Base-by-base conservation (phyloP, 148 eudicot genomes). In the Camellia granthamiana region DNA sequence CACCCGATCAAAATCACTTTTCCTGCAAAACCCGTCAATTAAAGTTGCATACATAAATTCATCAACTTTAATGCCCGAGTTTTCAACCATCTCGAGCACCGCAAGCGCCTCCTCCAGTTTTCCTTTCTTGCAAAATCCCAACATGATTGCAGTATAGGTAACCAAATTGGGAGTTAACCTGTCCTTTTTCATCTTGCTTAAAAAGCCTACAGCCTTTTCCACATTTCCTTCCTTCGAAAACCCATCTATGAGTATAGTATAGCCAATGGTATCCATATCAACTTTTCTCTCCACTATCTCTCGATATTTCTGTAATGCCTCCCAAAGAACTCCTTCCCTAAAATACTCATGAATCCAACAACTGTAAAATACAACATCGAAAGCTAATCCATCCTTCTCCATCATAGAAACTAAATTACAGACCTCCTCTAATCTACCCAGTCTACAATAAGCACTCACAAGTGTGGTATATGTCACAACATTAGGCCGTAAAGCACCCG, bases 91-190 rank as follows among this genome's bases (percentile, higher is more conserved):
- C 79, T 84, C 81, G 55, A 89, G 81, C 18, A 87, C 30, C 1
- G 19, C 44, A 69, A 82, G 83, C 3, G 90, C 91, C 83, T 87
- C 90, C 42, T 78, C 73, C 69, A 89, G 47, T 77, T 87, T 89
- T 72, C 90, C 87, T 82, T 85, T 87, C 76, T 85, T 85, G 83
- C 91, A 85, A 76, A 87, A 87, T 19, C 90, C 91, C 74, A 84
- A 62, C 14, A 89, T 85, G 66, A 89, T 82, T 1, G 88, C 86
- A 21, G 90, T 87, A 74, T 83, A 87, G 69, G 91, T 78, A 43
- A 87, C 85, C 78, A 87, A 75, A 85, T 82, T 84, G 21, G 90
- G 84, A 49, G 58, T 15, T n/a, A 84, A 41, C 41, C 84, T 82
- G 23, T 85, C 82, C 77, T 64, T 87, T 19, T 69, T 81, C 88